A percentile compares a stretch with the other conserved stretches of the same genome.
Conservation (phyloP, 768 basidiomycete genomes). For the Lactifluus piperatus region DNA sequence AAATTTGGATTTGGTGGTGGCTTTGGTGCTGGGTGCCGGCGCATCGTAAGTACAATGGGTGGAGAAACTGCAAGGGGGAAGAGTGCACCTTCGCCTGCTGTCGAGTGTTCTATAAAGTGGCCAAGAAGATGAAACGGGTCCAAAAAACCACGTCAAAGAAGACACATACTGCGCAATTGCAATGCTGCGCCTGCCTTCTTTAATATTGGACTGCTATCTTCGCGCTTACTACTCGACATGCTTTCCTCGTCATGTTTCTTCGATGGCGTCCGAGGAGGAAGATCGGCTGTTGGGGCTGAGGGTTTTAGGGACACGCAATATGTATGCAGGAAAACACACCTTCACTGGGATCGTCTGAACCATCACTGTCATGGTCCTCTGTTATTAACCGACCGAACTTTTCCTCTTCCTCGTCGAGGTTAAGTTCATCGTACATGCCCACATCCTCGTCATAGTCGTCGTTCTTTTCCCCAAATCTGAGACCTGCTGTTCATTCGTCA, state of each 20-base stretch:
- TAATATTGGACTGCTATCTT: constrained; percentile 61
- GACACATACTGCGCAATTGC: constrained; percentile 61
- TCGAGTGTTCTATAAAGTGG: constrained; percentile 49
- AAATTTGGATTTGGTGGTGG: constrained; percentile 78
- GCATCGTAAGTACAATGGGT: constrained; percentile 1
- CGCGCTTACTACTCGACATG: constrained; percentile 61
- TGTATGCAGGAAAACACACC: constrained; percentile 33
- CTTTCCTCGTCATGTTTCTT: constrained; percentile 82
- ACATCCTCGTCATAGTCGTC: constrained; percentile 97
- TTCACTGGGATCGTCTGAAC: constrained; percentile 67
- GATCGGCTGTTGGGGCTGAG: constrained; percentile 33
- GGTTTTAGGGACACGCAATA: neutral
- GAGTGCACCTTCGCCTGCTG: constrained; percentile 48
- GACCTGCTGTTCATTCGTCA: neutral
- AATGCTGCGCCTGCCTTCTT: constrained; percentile 64
- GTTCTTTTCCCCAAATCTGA: constrained; percentile 44
- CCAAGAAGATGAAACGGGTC: constrained; percentile 8
- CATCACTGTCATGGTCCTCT: constrained; percentile 73
- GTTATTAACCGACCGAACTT: constrained; percentile 71
- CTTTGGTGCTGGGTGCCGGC: constrained; percentile 39
- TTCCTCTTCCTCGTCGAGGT: constrained; percentile 94
- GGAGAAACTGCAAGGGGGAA: neutral
- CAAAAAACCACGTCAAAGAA: neutral
- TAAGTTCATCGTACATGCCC: constrained; percentile 95
- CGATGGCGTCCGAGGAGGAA: constrained; percentile 51